Evolutionary conservation across 2,329 filamentous ascomycete genomes (phyloP), one percentile per base, ranked within the genome.

Genomic region (Neonectria neomacrospora): DNA sequence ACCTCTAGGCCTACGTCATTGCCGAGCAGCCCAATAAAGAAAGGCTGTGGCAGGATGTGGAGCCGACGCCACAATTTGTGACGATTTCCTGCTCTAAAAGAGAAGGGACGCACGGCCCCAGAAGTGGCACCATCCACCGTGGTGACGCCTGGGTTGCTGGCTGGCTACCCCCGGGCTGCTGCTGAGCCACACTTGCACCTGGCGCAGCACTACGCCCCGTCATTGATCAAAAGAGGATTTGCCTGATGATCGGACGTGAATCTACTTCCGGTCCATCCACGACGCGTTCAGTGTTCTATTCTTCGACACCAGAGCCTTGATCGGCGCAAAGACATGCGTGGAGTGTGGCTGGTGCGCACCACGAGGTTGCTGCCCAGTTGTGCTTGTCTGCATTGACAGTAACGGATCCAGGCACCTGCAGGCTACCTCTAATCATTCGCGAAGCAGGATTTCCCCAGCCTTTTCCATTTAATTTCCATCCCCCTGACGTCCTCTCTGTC

Each of bases 1-100:
- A 18, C 5, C 47, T 23, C 55, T 70, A 71, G 68, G 68, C 71
- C 68, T 70, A 71, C 68, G 68, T 71, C 68, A 71, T 71, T 45
- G 52, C 64, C 58, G 58, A 59, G 14, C 18, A 14, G 32, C 47
- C 58, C 51, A 67, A 55, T 65, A n/a, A 37, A 41, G 26, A 12
- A 37, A 52, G 41, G 20, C 16, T 48, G 44, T 28, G 54, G 44
- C 44, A 22, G 22, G 14, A 30, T n/a, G 50, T 60, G 59, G 54
- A n/a, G 60, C 22, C 16, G 26, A 50, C 63, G 63, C 63, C 51
- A 60, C 56, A 48, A 65, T 41, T 42, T 23, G 54, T 58, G 59
- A 62, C 59, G 59, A 48, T 50, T 11, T 56, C 32, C 14, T 42
- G 47, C 32, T 16, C 4, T 30, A 30, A 22, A 55, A 42, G 14